Conservation (phyloP, 75 land plant species). For the Picea glauca region DNA sequence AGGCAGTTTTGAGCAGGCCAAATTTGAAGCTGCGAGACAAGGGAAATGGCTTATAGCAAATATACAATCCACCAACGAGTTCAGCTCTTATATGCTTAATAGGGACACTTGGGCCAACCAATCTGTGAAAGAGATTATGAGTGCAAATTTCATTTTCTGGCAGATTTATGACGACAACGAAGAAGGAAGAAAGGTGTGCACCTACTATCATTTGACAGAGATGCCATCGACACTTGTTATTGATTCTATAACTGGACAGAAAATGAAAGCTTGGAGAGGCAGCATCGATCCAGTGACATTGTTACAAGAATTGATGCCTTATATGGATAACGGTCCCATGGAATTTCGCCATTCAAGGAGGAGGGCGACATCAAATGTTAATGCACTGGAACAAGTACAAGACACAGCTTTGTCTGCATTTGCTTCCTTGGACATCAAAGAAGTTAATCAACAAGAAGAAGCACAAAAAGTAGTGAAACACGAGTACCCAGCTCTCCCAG, state of each 20-base stretch:
- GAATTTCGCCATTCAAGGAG: conserved; percentile 40
- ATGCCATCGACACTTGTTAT: conserved; percentile 79
- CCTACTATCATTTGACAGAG: conserved; percentile 73
- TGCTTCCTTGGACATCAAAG: too few relatives aligned
- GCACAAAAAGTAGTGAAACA: too few relatives aligned
- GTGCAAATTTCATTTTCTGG: too few relatives aligned
- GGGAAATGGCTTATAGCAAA: too few relatives aligned
- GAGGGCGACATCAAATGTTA: conserved; percentile 11
- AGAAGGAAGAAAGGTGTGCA: conserved; percentile 94
- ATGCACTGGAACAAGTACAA: not conserved
- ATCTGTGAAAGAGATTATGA: too few relatives aligned
- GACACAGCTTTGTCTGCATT: too few relatives aligned
- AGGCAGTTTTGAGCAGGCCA: too few relatives aligned
- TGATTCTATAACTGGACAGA: conserved; percentile 96
- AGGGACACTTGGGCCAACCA: too few relatives aligned
- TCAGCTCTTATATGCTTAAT: too few relatives aligned
- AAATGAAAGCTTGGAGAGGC: conserved; percentile 86
- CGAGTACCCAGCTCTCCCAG: conserved; percentile 71
- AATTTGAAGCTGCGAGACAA: too few relatives aligned
- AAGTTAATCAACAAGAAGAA: too few relatives aligned
- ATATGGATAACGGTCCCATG: conserved; percentile 81
- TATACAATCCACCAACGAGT: too few relatives aligned
- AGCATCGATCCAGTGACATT: conserved; percentile 82
- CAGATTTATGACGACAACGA: conserved; percentile 88
- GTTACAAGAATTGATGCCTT: conserved; percentile 66